Evolutionary conservation across 179 eudicot genomes (phyloP), one percentile per base, ranked within the genome.

Genomic region (Nepenthes alata): DNA sequence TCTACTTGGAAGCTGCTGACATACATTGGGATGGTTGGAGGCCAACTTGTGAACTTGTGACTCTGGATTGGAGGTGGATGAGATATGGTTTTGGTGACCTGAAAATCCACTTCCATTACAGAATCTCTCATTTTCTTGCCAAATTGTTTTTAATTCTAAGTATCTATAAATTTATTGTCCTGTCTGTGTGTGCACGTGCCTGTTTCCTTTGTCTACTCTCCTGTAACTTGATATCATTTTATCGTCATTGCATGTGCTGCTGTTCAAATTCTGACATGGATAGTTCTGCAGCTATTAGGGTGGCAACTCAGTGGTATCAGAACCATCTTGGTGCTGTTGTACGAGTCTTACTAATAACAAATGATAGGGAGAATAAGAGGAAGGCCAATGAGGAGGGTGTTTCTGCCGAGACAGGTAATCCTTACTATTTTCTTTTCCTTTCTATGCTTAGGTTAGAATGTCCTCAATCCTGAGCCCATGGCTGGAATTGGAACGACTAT

Each of bases 271-370:
- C 44, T 77, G 60, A 76, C 60, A 13, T 63, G 37, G 51, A 35
- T 67, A 60, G 51, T 69, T 68, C 36, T 74, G 67, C 88, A 93
- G 98, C 98, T 64, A 93, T 93, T 64, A 81, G 98, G 61, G 97
- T 86, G 77, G 98, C 98, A 41, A 70, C 91, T 53, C 90, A 76
- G 64, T 93, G 97, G 98, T 89, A 89, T 76, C 94, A 89, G 58
- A 83, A 74, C 59, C 98, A 93, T 78, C 88, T 89, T 63, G 93
- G 88, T 55, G 44, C 79, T 44, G 72, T 73, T 7, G 78, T 74
- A 25, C 78, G 70, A 48, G 88, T 93, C 58, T 63, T 93, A 60
- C 74, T 93, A 62, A 74, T 93, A 67, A 93, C 98, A 61, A 89
- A 89, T 76, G 95, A 93, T 65, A 81, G 78, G 62, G 98, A 89